Evolutionary conservation across 352 stramenopile genomes (phyloP).

Genomic region (Globisporangium orthogonon): DNA sequence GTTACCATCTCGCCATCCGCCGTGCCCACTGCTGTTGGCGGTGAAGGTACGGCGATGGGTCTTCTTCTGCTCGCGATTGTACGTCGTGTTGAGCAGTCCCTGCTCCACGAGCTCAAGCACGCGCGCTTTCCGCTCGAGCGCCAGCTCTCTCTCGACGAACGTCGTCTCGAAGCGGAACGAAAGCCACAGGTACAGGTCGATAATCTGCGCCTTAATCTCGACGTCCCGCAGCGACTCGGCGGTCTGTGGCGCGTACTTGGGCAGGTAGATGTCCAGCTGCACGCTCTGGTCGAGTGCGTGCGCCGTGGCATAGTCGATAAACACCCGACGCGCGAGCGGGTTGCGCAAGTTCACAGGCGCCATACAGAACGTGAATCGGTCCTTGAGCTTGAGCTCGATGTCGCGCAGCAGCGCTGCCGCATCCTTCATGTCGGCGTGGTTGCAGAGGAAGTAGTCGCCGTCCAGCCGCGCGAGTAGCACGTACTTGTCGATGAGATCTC

Average conservation of each 20-base stretch:
- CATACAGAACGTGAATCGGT: conserved; percentile 88
- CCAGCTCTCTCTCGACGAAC: conserved; percentile 69
- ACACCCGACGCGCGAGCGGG: conserved; percentile 59
- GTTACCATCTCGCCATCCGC: background rate
- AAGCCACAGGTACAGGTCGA: conserved; percentile 94
- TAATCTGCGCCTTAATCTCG: conserved; percentile 89
- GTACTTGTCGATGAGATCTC: conserved; percentile 77
- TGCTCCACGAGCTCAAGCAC: conserved; percentile 68
- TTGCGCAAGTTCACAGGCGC: conserved; percentile 82
- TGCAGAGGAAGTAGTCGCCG: conserved; percentile 91
- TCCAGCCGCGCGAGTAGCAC: conserved; percentile 81
- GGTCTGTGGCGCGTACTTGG: conserved; percentile 56
- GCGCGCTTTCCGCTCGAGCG: conserved; percentile 51
- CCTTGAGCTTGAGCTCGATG: conserved; percentile 61
- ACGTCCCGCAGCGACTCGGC: conserved; percentile 84
- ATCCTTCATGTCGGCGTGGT: conserved; percentile 77
- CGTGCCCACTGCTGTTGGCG: background rate
- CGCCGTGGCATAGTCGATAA: conserved; percentile 83
- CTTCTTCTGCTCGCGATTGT: conserved; percentile 49
- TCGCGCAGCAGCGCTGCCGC: conserved; percentile 53
- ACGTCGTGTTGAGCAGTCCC: conserved; percentile 72
- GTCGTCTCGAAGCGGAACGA: conserved; percentile 87
- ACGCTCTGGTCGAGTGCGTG: conserved; percentile 65
- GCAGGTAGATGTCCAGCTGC: conserved; percentile 78
- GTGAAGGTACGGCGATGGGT: conserved; percentile 3